Conservation (phyloP, 2,329 filamentous ascomycete genomes). For the Diatrype stigma region DNA sequence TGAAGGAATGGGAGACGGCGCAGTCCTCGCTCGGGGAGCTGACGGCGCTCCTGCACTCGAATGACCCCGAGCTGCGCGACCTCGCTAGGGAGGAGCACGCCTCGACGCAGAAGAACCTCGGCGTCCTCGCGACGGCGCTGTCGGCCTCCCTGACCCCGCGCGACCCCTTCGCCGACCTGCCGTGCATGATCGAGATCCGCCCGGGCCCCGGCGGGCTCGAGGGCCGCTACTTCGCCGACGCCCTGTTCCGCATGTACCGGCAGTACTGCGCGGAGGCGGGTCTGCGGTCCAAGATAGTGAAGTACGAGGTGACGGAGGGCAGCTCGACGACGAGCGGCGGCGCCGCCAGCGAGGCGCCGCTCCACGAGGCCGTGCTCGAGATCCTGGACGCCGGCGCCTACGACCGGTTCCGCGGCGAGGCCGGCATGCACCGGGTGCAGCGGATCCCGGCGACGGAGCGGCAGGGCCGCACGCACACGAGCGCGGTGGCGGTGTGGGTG, state of each 20-base stretch:
- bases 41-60: slow-evolving; percentile 42
- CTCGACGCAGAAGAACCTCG: slow-evolving; percentile 59
- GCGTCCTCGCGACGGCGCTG: slow-evolving; percentile 60
- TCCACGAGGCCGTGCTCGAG: slow-evolving; percentile 86
- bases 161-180: slow-evolving; percentile 85
- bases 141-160: slow-evolving; percentile 76
- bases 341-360: slow-evolving; percentile 58
- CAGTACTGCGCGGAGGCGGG: slow-evolving; percentile 68
- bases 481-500: slow-evolving; percentile 87
- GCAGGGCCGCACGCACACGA: slow-evolving; percentile 89
- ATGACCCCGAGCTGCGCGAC: slow-evolving; percentile 66
- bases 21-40: slow-evolving; percentile 53
- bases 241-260: slow-evolving; percentile 87
- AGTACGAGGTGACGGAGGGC: slow-evolving; percentile 72
- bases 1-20: slow-evolving; percentile 55
- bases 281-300: slow-evolving; percentile 65
- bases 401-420: slow-evolving; percentile 76
- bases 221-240: slow-evolving; percentile 82
- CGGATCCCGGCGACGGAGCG: slow-evolving; percentile 87
- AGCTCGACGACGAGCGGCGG: slow-evolving; percentile 37
- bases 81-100: slow-evolving; percentile 79
- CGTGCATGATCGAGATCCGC: slow-evolving; percentile 86
- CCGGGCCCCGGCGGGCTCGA: slow-evolving; percentile 91
- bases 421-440: slow-evolving; percentile 93
- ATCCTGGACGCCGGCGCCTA: slow-evolving; percentile 75